phyloP scores from a whole-genome alignment of 2,329 filamentous ascomycete genomes.

The Incumbomyces delicatus region DNA sequence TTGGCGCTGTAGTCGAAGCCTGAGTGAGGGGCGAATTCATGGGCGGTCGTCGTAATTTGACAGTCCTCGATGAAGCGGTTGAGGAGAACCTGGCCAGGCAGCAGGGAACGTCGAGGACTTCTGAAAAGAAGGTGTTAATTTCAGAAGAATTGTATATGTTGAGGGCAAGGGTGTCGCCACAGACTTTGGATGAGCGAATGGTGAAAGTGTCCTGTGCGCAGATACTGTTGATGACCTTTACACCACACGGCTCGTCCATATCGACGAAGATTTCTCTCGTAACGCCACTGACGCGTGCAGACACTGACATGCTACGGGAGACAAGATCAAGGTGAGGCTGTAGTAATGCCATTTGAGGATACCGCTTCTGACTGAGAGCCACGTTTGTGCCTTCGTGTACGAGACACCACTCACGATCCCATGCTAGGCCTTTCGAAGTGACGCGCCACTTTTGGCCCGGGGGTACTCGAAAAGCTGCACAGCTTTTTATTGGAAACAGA shows the following conservation, averaged over 20 bases:
- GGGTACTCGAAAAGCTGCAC: conserved; percentile 67
- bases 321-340: conserved; percentile 64
- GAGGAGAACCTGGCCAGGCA: conserved; percentile 74
- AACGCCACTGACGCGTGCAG: conserved; percentile 27
- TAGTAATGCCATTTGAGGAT: conserved; percentile 79
- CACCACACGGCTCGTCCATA: conserved; percentile 44
- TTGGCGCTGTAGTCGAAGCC: conserved; percentile 34
- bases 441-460: conserved; percentile 60
- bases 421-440: conserved; percentile 70
- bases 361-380: conserved; percentile 78
- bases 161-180: conserved; percentile 66
- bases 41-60: conserved; percentile 14
- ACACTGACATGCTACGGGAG: conserved; percentile 54
- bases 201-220: conserved; percentile 23
- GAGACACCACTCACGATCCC: conserved; percentile 96
- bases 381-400: conserved; percentile 76
- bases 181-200: conserved; percentile 57
- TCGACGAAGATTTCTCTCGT: conserved; percentile 34
- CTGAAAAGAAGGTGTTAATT: conserved; percentile 69
- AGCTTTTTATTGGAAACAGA: conserved; percentile 92
- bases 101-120: conserved; percentile 66
- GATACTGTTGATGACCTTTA: conserved; percentile 27
- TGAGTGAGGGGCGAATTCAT: conserved; percentile 43
- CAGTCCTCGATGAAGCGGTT: conserved; percentile 36
- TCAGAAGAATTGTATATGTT: conserved; percentile 57